Conservation (phyloP, 306 rosid genomes). For the Glycine tomentella region DNA sequence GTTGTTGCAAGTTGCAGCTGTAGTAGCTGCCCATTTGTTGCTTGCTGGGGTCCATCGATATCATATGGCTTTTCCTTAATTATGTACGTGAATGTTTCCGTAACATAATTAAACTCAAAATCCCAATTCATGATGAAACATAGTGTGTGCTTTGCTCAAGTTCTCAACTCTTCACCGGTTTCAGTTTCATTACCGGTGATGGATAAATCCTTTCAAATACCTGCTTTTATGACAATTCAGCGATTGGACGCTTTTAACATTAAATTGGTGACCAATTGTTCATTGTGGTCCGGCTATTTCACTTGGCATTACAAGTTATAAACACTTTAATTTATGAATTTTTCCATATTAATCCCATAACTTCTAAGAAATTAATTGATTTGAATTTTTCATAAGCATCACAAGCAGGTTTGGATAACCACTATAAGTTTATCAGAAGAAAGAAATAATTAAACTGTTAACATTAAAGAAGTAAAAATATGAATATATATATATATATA, state of each 20-base stretch:
- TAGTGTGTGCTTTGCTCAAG: not conserved
- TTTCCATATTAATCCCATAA: not conserved
- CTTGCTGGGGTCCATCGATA: constrained; percentile 30
- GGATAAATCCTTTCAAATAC: not conserved
- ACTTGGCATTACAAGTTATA: not conserved
- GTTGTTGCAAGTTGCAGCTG: constrained; percentile 24
- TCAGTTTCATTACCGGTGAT: not conserved
- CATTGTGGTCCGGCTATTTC: too few species aligned
- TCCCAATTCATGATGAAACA: not conserved
- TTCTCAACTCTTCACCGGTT: too few species aligned
- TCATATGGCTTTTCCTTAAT: constrained; percentile 30
- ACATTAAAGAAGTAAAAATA: too few species aligned
- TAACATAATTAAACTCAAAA: not conserved
- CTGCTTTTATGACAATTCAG: not conserved
- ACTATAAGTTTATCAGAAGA: not conserved
- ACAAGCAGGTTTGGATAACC: not conserved
- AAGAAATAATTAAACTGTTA: too few species aligned
- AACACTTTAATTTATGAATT: not conserved
- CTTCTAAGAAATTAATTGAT: not conserved
- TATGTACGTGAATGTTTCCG: not conserved
- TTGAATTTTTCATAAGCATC: not conserved
- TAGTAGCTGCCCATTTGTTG: not conserved
- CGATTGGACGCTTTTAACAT: not conserved
- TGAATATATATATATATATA: too few species aligned
- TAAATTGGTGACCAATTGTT: not conserved